Evolutionary conservation across 2,329 filamentous ascomycete species (phyloP).

Genomic region (Pezicula radicicola): DNA sequence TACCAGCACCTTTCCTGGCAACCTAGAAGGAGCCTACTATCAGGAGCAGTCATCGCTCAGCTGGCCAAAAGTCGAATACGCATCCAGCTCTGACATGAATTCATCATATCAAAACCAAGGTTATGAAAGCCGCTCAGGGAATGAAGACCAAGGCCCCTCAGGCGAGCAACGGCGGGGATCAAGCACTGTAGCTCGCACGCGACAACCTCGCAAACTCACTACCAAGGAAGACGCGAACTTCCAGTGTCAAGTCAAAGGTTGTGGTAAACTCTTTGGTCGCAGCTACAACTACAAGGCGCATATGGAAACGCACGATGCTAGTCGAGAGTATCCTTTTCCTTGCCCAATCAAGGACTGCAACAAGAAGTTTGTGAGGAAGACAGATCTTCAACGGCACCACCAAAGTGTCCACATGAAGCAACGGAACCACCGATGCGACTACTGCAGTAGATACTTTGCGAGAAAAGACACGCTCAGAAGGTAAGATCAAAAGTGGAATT

Average conservation of each 20-base stretch:
- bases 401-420: slow-evolving; percentile 72
- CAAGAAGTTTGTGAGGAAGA: slow-evolving; percentile 78
- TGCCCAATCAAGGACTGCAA: slow-evolving; percentile 65
- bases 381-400: slow-evolving; percentile 66
- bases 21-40: slow-evolving; percentile 24
- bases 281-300: slow-evolving; percentile 87
- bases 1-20: slow-evolving; percentile 21
- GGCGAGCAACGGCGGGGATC: slow-evolving; percentile 13
- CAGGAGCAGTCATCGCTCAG: slow-evolving; percentile 19
- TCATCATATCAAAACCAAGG: slow-evolving; percentile 21
- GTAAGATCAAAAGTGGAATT: slow-evolving; percentile 36
- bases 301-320: slow-evolving; percentile 77
- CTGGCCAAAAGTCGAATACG: slow-evolving; percentile 26
- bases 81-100: slow-evolving; percentile 17
- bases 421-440: slow-evolving; percentile 66
- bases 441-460: slow-evolving; percentile 70
- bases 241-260: slow-evolving; percentile 65
- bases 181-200: slow-evolving; percentile 22
- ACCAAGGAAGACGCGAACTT: slow-evolving; percentile 69
- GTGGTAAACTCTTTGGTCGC: slow-evolving; percentile 76
- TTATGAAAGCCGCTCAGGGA: slow-evolving; percentile 24
- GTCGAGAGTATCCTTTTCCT: slow-evolving; percentile 65
- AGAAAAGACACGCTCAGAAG: slow-evolving; percentile 80
- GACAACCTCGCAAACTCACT: slow-evolving; percentile 48
- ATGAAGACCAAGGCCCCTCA: slow-evolving; percentile 15